Base-by-base conservation (phyloP, 768 basidiomycete genomes). In the Macrolepiota fuliginosa region DNA sequence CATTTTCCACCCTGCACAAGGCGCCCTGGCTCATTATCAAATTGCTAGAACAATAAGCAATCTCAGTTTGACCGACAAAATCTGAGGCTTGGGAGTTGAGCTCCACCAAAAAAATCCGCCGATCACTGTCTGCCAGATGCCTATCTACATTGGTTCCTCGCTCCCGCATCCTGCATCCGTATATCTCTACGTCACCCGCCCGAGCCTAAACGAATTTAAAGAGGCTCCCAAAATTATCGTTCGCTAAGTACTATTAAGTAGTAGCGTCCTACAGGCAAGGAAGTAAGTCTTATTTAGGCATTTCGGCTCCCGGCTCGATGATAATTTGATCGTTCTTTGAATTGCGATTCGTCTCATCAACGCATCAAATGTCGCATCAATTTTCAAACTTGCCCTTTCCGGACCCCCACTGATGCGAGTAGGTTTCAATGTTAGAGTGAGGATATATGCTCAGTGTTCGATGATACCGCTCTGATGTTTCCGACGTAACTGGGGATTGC, bases 321-420 rank as follows among this genome's bases (percentile, higher is more conserved):
- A n/a, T n/a, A n/a, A n/a, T n/a, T n/a, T 27, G 24, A 24, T 24
- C 22, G 9, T 25, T 49, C 22, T 11, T 24, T 10, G 25, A 24
- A 49, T 22, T 12, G 13, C 4, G 53, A 13, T 32, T 32, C 29
- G 29, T 32, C 29, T 32, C 40, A 56, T 54, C 53, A 54, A 40
- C 17, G 54, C 45, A 56, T 56, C 56, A 56, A 47, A 46, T 19
- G 56, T 56, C 56, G 42, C 54, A 27, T 45, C 40, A 56, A 56
- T 12, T 12, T n/a, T 47, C 56, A 47, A 56, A 25, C 25, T 32
- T 53, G 15, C 52, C 29, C n/a, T 45, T 45, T 7, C 42, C 7
- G 29, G 29, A 50, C 25, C 2, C n/a, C 19, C 19, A 11, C 2
- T 50, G 47, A 50, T 50, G 19, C 47, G 19, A 24, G 29, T 32